Evolutionary conservation across 2,329 filamentous ascomycete species (phyloP).

Genomic region (Zymoseptoria tritici): DNA sequence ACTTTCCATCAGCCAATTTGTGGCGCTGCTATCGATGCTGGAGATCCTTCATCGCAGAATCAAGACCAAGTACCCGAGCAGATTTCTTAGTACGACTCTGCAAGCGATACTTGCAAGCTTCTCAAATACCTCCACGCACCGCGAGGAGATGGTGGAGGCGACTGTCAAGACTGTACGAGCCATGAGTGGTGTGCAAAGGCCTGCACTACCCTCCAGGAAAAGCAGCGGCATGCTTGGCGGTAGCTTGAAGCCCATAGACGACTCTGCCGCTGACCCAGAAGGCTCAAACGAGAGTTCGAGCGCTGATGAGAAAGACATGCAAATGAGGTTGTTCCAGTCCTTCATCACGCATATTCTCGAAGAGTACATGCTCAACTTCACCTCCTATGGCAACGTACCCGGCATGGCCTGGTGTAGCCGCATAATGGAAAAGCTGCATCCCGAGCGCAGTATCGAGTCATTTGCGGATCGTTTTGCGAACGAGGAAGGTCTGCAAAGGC

Average conservation of each 20-base stretch:
- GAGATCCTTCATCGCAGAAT: slow-evolving; percentile 66
- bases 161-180: slow-evolving; percentile 65
- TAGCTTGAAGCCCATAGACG: slow-evolving; percentile 16
- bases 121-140: slow-evolving; percentile 47
- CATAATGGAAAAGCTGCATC: slow-evolving; percentile 61
- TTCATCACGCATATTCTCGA: slow-evolving; percentile 74
- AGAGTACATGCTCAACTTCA: slow-evolving; percentile 56
- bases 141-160: slow-evolving; percentile 59
- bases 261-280: slow-evolving; percentile 51
- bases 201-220: slow-evolving; percentile 53
- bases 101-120: slow-evolving; percentile 64
- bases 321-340: slow-evolving; percentile 59
- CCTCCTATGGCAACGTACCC: slow-evolving; percentile 38
- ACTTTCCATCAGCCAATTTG: slow-evolving; percentile 51
- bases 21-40: slow-evolving; percentile 63
- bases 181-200: slow-evolving; percentile 59
- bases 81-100: slow-evolving; percentile 70
- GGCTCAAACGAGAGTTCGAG: slow-evolving; percentile 38
- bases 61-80: slow-evolving; percentile 68
- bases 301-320: slow-evolving; percentile 52
- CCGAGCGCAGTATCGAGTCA: slow-evolving; percentile 56
- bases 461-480: slow-evolving; percentile 58
- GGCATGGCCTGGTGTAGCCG: slow-evolving; percentile 47
- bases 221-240: slow-evolving; percentile 35
- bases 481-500: slow-evolving; percentile 52